Evolutionary conservation across 2,329 filamentous ascomycete species (phyloP).

Genomic region (Endoconidiophora polonica): DNA sequence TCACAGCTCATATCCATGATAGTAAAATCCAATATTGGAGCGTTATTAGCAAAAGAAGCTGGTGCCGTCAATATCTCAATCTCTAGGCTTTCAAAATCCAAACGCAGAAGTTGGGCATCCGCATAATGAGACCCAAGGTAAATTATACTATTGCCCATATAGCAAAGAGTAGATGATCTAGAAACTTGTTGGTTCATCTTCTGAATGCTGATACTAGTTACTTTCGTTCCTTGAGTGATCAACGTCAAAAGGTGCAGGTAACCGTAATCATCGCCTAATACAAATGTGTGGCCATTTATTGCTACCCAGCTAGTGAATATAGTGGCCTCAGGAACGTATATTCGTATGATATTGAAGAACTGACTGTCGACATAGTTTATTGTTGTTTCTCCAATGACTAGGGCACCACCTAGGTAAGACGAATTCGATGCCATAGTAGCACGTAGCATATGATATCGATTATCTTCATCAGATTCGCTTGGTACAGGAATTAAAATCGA

Average conservation of each 20-base stretch:
- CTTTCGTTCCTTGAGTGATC: conserved; percentile 45
- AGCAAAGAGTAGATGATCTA: conserved; percentile 61
- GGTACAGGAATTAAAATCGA: conserved; percentile 47
- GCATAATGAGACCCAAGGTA: conserved; percentile 89
- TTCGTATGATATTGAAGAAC: conserved; percentile 47
- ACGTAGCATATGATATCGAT: conserved; percentile 43
- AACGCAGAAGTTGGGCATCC: conserved; percentile 66
- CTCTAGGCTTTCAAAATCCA: conserved; percentile 26
- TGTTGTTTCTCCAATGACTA: conserved; percentile 64
- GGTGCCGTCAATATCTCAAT: conserved; percentile 59
- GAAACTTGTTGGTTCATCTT: conserved; percentile 46
- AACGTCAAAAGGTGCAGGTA: conserved; percentile 72
- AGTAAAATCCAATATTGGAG: conserved; percentile 81
- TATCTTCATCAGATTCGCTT: conserved; percentile 35
- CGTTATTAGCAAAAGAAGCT: conserved; percentile 49
- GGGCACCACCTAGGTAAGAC: conserved; percentile 49
- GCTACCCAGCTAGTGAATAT: conserved; percentile 87
- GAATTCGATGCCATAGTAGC: conserved; percentile 27
- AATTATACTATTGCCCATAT: conserved; percentile 54
- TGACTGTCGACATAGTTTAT: conserved; percentile 75
- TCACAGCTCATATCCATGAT: conserved; percentile 72
- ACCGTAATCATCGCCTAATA: conserved; percentile 88
- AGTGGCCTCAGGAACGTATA: conserved; percentile 52
- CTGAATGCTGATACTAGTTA: conserved; percentile 56
- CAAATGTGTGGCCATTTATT: conserved; percentile 63